phyloP scores from a whole-genome alignment of 2,329 filamentous ascomycete species.

The Tolypocladium album region DNA sequence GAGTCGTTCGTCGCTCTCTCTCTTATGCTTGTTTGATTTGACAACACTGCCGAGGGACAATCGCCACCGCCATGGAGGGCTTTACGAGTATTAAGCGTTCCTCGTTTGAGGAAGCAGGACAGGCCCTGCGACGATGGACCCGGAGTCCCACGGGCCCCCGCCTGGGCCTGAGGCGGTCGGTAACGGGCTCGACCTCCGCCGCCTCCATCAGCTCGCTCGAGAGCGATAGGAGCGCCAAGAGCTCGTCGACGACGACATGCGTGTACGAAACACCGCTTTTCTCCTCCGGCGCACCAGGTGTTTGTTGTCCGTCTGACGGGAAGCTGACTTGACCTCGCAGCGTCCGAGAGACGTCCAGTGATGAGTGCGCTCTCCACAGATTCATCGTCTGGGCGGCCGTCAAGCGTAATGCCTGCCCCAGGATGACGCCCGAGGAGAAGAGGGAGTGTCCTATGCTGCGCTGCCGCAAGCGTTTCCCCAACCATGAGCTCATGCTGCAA shows the following conservation, averaged over 20 bases:
- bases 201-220: conserved; percentile 4
- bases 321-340: conserved; percentile 15
- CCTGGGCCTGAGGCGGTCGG: conserved; percentile 4
- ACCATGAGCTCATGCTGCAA: conserved; percentile 43
- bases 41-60: background rate
- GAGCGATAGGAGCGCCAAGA: conserved; percentile 1
- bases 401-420: conserved; percentile 38
- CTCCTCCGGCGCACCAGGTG: background rate
- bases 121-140: conserved; percentile 4
- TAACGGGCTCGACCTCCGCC: conserved; percentile 1
- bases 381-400: conserved; percentile 48
- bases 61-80: conserved; percentile 3
- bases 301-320: background rate
- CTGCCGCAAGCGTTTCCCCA: conserved; percentile 37
- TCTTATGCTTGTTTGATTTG: background rate
- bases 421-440: conserved; percentile 35
- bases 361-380: conserved; percentile 40
- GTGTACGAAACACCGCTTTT: conserved; percentile 2
- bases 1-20: background rate
- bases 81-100: conserved; percentile 2
- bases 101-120: conserved; percentile 7
- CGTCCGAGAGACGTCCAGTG: conserved; percentile 30
- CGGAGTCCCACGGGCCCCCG: conserved; percentile 5
- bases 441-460: conserved; percentile 40
- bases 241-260: conserved; percentile 2